A percentile compares a stretch with the other conserved stretches of the same genome.
phyloP scores from a whole-genome alignment of 768 basidiomycete genomes.

The Astraeus odoratus region DNA sequence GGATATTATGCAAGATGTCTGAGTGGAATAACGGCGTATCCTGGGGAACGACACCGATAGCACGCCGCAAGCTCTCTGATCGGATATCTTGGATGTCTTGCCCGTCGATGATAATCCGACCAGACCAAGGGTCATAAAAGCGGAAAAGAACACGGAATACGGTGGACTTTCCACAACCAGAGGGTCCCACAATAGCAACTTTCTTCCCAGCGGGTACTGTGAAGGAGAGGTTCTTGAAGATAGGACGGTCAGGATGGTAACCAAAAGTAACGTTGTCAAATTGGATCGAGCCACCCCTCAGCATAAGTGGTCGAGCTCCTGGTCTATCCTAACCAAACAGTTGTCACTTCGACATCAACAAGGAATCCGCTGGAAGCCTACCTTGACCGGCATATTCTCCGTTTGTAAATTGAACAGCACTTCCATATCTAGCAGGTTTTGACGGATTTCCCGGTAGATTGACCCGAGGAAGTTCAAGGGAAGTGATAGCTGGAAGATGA shows the following conservation, averaged over 20 bases:
- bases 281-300: constrained; percentile 80
- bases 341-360: not conserved
- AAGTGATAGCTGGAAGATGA: constrained; percentile 94
- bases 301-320: constrained; percentile 55
- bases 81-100: constrained; percentile 77
- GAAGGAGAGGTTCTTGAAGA: constrained; percentile 85
- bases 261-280: constrained; percentile 91
- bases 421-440: constrained; percentile 97
- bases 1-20: constrained; percentile 90
- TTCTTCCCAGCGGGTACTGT: constrained; percentile 94
- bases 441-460: constrained; percentile 94
- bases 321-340: constrained; percentile 52
- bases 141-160: constrained; percentile 90
- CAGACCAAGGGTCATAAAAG: constrained; percentile 83
- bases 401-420: constrained; percentile 85
- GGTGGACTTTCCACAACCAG: constrained; percentile 96
- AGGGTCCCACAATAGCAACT: constrained; percentile 94
- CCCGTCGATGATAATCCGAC: constrained; percentile 80
- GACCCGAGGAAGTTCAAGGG: constrained; percentile 97
- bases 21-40: constrained; percentile 98
- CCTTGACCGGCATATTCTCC: constrained; percentile 66
- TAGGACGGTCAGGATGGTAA: constrained; percentile 88
- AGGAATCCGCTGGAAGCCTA: constrained; percentile 20
- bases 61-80: constrained; percentile 60
- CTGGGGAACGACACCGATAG: constrained; percentile 93